These are phyloP conservation scores for Emergomyces pasteurianus DNA, from an alignment of 2,329 filamentous ascomycete species.

Conservation along the genomic window DNA sequence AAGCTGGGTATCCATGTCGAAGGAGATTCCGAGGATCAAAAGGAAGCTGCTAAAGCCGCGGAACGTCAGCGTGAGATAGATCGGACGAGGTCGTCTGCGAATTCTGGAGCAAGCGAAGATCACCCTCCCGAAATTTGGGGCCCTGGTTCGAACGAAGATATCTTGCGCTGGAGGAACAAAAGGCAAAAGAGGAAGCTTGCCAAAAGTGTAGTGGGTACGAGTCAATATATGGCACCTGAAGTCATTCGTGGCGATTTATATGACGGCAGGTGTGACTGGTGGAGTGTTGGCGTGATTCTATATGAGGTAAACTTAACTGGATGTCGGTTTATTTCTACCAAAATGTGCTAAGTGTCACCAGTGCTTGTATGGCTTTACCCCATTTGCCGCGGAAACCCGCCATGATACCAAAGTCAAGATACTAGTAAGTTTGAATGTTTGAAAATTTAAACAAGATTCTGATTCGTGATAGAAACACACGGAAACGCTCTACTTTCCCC, in stretches of 20 bases:
- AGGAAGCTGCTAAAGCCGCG: constrained; percentile 22
- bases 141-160: constrained; percentile 31
- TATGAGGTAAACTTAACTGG: constrained; percentile 50
- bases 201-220: constrained; percentile 82
- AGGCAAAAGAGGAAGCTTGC: constrained; percentile 61
- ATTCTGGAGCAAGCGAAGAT: constrained; percentile 16
- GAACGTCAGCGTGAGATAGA: not conserved
- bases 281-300: constrained; percentile 88
- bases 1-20: constrained; percentile 61
- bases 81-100: not conserved
- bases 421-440: constrained; percentile 41
- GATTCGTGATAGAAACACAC: constrained; percentile 48
- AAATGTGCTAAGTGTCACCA: constrained; percentile 16
- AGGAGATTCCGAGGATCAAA: constrained; percentile 60
- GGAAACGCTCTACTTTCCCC: constrained; percentile 58
- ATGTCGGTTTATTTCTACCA: not conserved
- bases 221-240: constrained; percentile 97
- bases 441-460: not conserved
- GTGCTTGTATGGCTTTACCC: constrained; percentile 84
- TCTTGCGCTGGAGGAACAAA: constrained; percentile 59
- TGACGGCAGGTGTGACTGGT: constrained; percentile 92
- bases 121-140: constrained; percentile 26
- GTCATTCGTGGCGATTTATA: constrained; percentile 72
- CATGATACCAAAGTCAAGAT: constrained; percentile 81
- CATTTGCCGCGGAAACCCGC: constrained; percentile 71